These are phyloP conservation scores for Cucurbitaria berberidis DNA, from an alignment of 2,329 filamentous ascomycete species.

Conservation along the genomic window DNA sequence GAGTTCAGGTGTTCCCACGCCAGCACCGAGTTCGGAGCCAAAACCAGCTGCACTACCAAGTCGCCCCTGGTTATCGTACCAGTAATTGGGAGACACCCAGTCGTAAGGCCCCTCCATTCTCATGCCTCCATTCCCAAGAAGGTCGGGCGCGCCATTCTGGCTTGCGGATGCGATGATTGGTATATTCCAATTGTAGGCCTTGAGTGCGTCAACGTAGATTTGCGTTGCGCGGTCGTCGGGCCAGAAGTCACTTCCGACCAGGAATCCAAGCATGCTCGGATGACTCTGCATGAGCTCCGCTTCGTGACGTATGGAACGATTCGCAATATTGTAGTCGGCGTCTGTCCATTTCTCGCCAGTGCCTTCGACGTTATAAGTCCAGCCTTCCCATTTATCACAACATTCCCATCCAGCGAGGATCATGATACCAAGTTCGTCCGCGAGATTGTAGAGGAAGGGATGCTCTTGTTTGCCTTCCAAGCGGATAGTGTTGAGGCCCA, in stretches of 20 bases:
- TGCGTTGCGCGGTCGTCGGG: constrained; percentile 63
- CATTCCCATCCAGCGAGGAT: constrained; percentile 69
- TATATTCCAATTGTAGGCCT: constrained; percentile 60
- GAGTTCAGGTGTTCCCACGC: constrained; percentile 67
- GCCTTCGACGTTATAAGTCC: constrained; percentile 65
- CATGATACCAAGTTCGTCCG: constrained; percentile 67
- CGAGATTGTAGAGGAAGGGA: constrained; percentile 64
- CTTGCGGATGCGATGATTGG: constrained; percentile 65
- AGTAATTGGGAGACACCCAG: constrained; percentile 70
- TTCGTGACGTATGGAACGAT: constrained; percentile 64
- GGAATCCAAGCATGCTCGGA: constrained; percentile 63
- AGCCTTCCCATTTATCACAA: constrained; percentile 72
- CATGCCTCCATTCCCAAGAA: constrained; percentile 64
- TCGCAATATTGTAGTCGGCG: constrained; percentile 62
- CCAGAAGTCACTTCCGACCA: constrained; percentile 69
- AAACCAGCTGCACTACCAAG: constrained; percentile 68
- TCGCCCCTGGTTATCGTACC: constrained; percentile 60
- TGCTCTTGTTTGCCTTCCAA: constrained; percentile 71
- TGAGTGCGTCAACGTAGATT: constrained; percentile 60
- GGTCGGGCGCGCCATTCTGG: constrained; percentile 59
- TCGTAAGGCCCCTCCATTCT: constrained; percentile 72
- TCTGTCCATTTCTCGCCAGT: constrained; percentile 57
- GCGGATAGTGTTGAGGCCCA: constrained; percentile 68
- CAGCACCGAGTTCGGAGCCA: constrained; percentile 66
- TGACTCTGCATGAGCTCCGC: constrained; percentile 65